A percentile compares a stretch with the other conserved stretches of the same genome.
Evolutionary conservation across 2,329 filamentous ascomycete species (phyloP).

Genomic region (Diaporthe ampelina): DNA sequence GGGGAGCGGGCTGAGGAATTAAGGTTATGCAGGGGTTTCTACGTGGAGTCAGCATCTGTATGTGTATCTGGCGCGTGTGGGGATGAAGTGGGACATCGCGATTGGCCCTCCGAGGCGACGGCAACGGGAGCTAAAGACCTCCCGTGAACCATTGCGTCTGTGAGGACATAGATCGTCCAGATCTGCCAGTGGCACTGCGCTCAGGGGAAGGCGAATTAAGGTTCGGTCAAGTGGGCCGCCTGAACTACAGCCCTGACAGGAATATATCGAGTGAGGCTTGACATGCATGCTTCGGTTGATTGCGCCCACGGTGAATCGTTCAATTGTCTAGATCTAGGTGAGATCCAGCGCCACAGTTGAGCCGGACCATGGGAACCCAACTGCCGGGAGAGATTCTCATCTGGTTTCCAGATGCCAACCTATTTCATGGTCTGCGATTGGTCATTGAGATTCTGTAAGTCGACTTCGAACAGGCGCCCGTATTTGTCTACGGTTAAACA

Average conservation of each 20-base stretch:
- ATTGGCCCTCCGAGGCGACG: slow-evolving; percentile 16
- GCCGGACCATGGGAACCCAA: background rate
- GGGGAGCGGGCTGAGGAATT: background rate
- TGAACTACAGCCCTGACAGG: background rate
- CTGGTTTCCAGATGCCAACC: background rate
- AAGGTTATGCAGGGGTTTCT: background rate
- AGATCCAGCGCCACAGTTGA: background rate
- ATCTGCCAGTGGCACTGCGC: background rate
- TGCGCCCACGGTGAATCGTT: background rate
- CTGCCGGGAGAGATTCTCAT: background rate
- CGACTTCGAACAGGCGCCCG: background rate
- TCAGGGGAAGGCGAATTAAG: background rate
- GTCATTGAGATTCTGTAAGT: background rate
- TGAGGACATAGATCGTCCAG: background rate
- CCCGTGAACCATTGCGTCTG: slow-evolving; percentile 20
- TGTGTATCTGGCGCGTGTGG: background rate
- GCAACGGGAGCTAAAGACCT: slow-evolving; percentile 1
- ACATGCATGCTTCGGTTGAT: background rate
- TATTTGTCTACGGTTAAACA: background rate
- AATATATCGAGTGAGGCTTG: background rate
- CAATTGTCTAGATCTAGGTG: background rate
- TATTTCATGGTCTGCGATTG: background rate
- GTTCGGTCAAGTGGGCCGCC: background rate
- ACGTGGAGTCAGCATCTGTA: background rate
- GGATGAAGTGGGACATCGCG: background rate